A percentile compares a stretch with the other conserved stretches of the same genome.
Conservation (phyloP, 441 rosid species). For the Pelargonium fulgidum region DNA sequence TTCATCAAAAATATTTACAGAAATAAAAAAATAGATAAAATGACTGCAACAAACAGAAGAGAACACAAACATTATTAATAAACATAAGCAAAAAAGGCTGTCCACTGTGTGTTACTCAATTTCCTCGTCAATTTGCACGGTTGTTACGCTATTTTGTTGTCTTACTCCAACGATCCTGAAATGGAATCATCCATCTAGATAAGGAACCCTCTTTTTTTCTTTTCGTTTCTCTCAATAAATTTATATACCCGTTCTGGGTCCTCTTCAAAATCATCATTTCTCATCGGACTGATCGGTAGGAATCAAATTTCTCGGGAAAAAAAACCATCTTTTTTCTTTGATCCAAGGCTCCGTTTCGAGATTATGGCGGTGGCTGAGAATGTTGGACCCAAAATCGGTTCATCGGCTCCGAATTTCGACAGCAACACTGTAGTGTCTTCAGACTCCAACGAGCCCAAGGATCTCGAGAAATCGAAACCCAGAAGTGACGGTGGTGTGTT, state of each 20-base stretch:
- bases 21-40: background rate
- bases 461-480: constrained; percentile 43
- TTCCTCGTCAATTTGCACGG: constrained; percentile 1
- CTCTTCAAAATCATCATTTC: background rate
- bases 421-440: constrained; percentile 1
- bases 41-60: background rate
- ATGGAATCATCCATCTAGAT: constrained; percentile 3
- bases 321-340: background rate
- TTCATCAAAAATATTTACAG: too few relatives aligned
- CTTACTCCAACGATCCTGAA: background rate
- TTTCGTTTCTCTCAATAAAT: background rate
- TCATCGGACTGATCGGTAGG: background rate
- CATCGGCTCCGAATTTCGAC: constrained; percentile 23
- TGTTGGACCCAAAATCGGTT: constrained; percentile 64
- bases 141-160: constrained; percentile 1
- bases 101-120: background rate
- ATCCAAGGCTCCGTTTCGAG: constrained; percentile 3
- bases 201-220: background rate
- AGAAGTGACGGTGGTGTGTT: constrained; percentile 25
- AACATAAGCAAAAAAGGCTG: background rate
- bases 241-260: constrained; percentile 2
- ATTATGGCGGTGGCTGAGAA: constrained; percentile 93
- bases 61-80: background rate
- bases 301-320: background rate
- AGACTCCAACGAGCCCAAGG: constrained; percentile 36